Base-by-base conservation (phyloP, 495 filamentous ascomycete genomes). In the Pyronema omphalodes region DNA sequence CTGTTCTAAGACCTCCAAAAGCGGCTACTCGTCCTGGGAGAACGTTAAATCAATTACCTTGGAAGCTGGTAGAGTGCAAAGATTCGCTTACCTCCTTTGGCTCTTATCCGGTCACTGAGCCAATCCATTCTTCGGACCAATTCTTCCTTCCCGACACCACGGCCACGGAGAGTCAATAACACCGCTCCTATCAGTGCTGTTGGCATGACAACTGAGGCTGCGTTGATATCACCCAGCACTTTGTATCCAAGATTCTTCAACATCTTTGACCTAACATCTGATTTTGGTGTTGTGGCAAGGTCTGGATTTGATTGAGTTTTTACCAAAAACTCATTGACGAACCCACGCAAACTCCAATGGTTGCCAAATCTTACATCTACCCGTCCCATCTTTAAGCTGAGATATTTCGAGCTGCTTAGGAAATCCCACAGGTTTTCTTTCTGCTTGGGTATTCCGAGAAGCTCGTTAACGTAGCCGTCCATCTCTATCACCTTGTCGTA, bases 401-500 rank as follows among this genome's bases (percentile, higher is more conserved):
- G 72, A 19, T 96, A 79, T 9, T 86, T 93, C 1, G 88, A 93
- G 7, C 85, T 85, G 1, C 79, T 84, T 23, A 98, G 69, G 60
- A 98, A 88, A 61, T 91, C 84, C 48, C 78, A 76, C 51, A 98
- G 68, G 58, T 93, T 95, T 64, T 98, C 91, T 67, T 94, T 91
- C 53, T 81, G 83, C 65, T 98, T 96, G 0, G 91, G 91, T 43
- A 91, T 80, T 18, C 91, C 91, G 3, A 98, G 73, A 3, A 98
- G 78, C 66, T 96, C 91, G 51, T 79, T 87, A 49, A 95, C 88
- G 63, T 96, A 98, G 14, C 86, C 91, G 61, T 95, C 89, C 7
- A 88, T 94, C 67, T 98, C 91, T 46, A 98, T 85, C 47, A 98
- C 91, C 60, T 95, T 98, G 73, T 98, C 91, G 65, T 98, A 98